Evolutionary conservation across 495 filamentous ascomycete genomes (phyloP).

Genomic region (Penicillium subrubescens): DNA sequence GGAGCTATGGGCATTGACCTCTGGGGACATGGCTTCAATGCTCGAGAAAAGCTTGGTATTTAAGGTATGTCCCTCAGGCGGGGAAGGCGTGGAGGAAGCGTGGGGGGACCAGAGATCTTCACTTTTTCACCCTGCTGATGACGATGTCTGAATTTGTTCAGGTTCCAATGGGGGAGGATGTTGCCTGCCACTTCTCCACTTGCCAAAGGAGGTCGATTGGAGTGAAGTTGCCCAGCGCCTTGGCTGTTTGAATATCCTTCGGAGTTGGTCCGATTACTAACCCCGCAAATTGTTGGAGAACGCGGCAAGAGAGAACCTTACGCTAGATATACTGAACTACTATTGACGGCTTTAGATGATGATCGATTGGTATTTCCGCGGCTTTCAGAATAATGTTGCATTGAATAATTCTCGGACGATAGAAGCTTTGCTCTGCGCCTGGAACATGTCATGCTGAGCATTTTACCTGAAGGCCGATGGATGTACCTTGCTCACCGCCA

Average conservation of each 20-base stretch:
- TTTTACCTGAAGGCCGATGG: no score
- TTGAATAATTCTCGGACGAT: no score
- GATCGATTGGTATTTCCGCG: not conserved
- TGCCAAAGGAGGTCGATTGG: not conserved
- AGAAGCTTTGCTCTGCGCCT: not conserved
- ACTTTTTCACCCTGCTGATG: not conserved
- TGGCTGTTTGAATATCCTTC: not conserved
- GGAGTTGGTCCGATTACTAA: conserved; percentile 1
- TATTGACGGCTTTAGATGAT: not conserved
- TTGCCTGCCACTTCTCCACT: not conserved
- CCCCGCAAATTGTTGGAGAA: conserved; percentile 1
- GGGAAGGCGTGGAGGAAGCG: not conserved
- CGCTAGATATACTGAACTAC: not conserved
- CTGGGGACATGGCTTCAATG: not conserved
- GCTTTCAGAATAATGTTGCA: no score
- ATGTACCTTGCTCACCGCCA: not conserved
- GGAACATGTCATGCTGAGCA: no score
- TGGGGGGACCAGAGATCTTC: not conserved
- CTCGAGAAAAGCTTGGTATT: not conserved
- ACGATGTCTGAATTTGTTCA: not conserved
- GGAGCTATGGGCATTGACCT: not conserved
- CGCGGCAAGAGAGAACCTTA: not conserved
- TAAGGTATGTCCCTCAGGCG: not conserved
- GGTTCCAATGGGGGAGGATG: not conserved
- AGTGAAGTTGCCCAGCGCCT: not conserved